A percentile compares a stretch with the other conserved stretches of the same genome.
Evolutionary conservation across 192 early-diverging fungal species (phyloP).

Genomic region (Gryganskiella cystojenkinii): DNA sequence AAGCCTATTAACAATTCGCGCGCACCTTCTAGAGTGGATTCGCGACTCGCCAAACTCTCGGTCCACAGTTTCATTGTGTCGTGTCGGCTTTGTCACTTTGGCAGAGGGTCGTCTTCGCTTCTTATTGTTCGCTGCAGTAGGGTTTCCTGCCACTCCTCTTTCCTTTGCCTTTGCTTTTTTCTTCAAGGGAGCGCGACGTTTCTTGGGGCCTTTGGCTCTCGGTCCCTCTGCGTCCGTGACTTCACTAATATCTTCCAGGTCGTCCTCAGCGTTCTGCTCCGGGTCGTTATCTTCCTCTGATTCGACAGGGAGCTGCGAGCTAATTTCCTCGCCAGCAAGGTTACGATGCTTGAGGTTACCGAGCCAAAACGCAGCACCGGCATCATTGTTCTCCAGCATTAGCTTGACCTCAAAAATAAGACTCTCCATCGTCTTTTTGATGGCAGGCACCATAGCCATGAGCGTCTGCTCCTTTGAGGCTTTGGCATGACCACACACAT

Average conservation of each 20-base stretch:
- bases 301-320: constrained; percentile 55
- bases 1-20: not conserved
- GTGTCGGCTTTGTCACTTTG: not conserved
- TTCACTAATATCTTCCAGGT: constrained; percentile 1
- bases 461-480: constrained; percentile 70
- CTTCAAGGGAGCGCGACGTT: not conserved
- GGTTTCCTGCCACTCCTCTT: too few species aligned
- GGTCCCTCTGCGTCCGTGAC: not conserved
- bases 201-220: not conserved
- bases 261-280: constrained; percentile 16
- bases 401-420: constrained; percentile 81
- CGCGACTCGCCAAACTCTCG: not conserved
- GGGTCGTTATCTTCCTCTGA: constrained; percentile 27
- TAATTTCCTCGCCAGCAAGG: constrained; percentile 72
- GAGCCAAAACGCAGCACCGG: constrained; percentile 51
- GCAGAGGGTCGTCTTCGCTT: constrained; percentile 9
- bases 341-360: constrained; percentile 79
- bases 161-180: too few species aligned
- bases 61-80: not conserved
- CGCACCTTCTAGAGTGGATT: constrained; percentile 42
- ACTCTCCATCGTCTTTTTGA: constrained; percentile 76
- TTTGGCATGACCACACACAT: constrained; percentile 83
- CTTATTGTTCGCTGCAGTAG: not conserved
- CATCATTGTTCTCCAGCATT: constrained; percentile 76
- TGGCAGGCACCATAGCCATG: constrained; percentile 71